Conservation (phyloP, 2,329 filamentous ascomycete species). For the Paraconiothyrium brasiliense region DNA sequence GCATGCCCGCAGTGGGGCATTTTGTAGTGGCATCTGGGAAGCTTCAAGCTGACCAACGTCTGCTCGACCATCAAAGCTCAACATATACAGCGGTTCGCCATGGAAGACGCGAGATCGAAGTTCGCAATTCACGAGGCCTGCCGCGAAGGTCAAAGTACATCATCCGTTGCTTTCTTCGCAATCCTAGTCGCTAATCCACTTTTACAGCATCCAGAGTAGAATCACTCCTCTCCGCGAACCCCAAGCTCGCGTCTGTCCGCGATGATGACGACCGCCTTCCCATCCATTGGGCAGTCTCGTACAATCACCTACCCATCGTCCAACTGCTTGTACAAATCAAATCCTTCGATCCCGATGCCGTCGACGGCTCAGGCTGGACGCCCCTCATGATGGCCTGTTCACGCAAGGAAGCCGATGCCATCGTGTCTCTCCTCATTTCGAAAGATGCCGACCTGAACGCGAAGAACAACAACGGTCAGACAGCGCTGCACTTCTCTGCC, state of each 20-base stretch:
- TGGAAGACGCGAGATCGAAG: slow-evolving; percentile 60
- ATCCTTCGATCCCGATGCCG: slow-evolving; percentile 83
- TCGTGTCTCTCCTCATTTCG: slow-evolving; percentile 73
- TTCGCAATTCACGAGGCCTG: slow-evolving; percentile 89
- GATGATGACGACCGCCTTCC: slow-evolving; percentile 91
- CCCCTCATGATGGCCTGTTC: slow-evolving; percentile 84
- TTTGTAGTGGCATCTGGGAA: not conserved
- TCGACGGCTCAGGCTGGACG: slow-evolving; percentile 84
- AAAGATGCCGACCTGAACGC: slow-evolving; percentile 77
- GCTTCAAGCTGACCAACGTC: slow-evolving; percentile 1
- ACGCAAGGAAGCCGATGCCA: slow-evolving; percentile 73
- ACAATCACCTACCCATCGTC: slow-evolving; percentile 80
- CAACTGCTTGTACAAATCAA: slow-evolving; percentile 74
- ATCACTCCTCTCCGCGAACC: slow-evolving; percentile 78
- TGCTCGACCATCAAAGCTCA: not conserved
- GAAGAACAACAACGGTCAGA: slow-evolving; percentile 80
- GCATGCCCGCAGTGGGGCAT: slow-evolving; percentile 10
- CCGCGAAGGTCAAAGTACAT: slow-evolving; percentile 81
- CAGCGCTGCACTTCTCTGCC: slow-evolving; percentile 87
- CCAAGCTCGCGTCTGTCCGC: slow-evolving; percentile 74
- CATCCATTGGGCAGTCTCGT: slow-evolving; percentile 92
- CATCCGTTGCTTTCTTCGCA: slow-evolving; percentile 16
- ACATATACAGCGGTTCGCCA: slow-evolving; percentile 12
- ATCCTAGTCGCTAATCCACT: slow-evolving; percentile 17
- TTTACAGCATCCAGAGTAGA: slow-evolving; percentile 73